A percentile compares a stretch with the other conserved stretches of the same genome.
These are phyloP conservation scores for Akanthomyces dipterigenus DNA, from an alignment of 2,329 filamentous ascomycete genomes.

Conservation along the genomic window DNA sequence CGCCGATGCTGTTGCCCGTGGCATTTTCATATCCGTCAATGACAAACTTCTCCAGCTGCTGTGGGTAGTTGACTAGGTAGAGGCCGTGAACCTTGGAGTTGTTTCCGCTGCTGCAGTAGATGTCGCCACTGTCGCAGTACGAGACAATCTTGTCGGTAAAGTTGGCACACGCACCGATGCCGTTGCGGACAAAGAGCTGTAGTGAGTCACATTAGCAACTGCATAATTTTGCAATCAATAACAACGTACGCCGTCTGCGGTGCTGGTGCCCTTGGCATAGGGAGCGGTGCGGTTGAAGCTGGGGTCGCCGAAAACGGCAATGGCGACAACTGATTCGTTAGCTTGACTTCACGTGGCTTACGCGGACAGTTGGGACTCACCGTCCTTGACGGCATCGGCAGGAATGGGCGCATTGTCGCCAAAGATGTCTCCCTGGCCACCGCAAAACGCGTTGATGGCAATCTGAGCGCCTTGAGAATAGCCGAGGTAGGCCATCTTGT, in stretches of 20 bases:
- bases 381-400: slow-evolving; percentile 22
- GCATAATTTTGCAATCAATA: background rate
- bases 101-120: slow-evolving; percentile 31
- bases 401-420: slow-evolving; percentile 21
- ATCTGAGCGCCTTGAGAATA: slow-evolving; percentile 39
- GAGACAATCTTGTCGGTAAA: slow-evolving; percentile 31
- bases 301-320: slow-evolving; percentile 36
- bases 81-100: slow-evolving; percentile 23
- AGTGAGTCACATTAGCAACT: background rate
- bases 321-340: slow-evolving; percentile 30
- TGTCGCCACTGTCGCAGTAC: slow-evolving; percentile 36
- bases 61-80: slow-evolving; percentile 31
- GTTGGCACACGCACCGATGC: slow-evolving; percentile 27
- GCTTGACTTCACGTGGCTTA: background rate
- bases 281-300: slow-evolving; percentile 29
- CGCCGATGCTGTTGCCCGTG: slow-evolving; percentile 2
- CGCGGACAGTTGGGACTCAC: slow-evolving; percentile 20
- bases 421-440: slow-evolving; percentile 24
- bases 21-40: slow-evolving; percentile 24
- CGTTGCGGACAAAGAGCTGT: slow-evolving; percentile 31
- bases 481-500: slow-evolving; percentile 34
- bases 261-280: slow-evolving; percentile 32
- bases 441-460: slow-evolving; percentile 31
- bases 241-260: slow-evolving; percentile 29
- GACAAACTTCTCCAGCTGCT: slow-evolving; percentile 29